Percentiles rank a stretch among this genome's conserved stretches.
phyloP scores from a whole-genome alignment of 331 rosid species.

The Pyrus hybrid region DNA sequence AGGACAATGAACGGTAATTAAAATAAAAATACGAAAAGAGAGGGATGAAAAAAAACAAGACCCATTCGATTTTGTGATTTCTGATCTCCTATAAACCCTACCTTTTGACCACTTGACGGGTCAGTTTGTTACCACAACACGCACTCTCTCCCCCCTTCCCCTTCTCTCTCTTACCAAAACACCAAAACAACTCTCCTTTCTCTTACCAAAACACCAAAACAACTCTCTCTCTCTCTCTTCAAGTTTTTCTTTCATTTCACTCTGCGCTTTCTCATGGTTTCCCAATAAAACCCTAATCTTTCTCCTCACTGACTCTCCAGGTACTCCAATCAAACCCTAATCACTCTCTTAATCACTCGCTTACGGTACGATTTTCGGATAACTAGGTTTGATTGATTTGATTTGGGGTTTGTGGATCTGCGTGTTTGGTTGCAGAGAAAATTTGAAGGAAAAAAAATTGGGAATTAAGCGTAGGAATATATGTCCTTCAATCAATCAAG shows the following conservation, averaged over 20 bases:
- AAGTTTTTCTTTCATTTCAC: slow-evolving; percentile 1
- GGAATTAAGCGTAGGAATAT: slow-evolving; percentile 53
- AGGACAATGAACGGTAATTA: neutral
- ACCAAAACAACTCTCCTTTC: neutral
- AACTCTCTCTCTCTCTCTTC: neutral
- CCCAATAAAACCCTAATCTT: slow-evolving; percentile 57
- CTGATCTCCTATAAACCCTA: slow-evolving; percentile 65
- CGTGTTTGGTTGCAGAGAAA: slow-evolving; percentile 39
- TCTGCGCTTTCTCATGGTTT: slow-evolving; percentile 33
- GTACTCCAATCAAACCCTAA: slow-evolving; percentile 15
- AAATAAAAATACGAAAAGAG: neutral
- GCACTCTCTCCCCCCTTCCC: neutral
- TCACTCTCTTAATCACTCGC: neutral
- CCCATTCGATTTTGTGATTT: slow-evolving; percentile 18
- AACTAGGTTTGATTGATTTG: neutral
- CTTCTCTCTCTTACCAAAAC: slow-evolving; percentile 3
- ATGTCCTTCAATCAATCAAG: slow-evolving; percentile 97
- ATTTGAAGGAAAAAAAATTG: neutral
- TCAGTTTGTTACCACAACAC: slow-evolving; percentile 32
- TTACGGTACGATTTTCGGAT: neutral
- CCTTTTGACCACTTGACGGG: slow-evolving; percentile 47
- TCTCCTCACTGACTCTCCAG: slow-evolving; percentile 26
- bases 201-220: slow-evolving; percentile 21
- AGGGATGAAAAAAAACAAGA: slow-evolving; percentile 5
- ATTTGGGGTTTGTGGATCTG: slow-evolving; percentile 8